phyloP scores from a whole-genome alignment of 2,329 filamentous ascomycete species.

The Epichloe glyceriae region DNA sequence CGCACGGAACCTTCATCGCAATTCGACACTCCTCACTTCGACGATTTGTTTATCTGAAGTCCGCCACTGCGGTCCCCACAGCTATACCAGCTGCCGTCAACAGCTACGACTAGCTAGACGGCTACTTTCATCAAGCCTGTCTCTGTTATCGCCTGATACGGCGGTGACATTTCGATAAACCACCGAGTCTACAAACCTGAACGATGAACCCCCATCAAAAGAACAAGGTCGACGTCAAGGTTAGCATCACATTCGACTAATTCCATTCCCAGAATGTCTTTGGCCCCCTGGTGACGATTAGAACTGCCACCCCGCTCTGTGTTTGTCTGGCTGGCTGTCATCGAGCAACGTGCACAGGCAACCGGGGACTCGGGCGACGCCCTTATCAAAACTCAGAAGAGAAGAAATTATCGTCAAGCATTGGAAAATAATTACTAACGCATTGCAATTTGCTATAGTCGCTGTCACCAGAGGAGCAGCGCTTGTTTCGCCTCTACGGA shows the following conservation, averaged over 20 bases:
- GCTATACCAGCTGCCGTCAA: not conserved
- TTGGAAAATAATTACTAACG: not conserved
- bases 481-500: slow-evolving; percentile 91
- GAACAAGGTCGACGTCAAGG: slow-evolving; percentile 95
- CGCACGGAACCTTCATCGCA: not conserved
- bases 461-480: slow-evolving; percentile 87
- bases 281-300: not conserved
- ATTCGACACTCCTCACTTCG: not conserved
- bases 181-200: not conserved
- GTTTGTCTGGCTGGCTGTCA: not conserved
- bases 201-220: slow-evolving; percentile 93
- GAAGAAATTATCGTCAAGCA: not conserved
- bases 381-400: not conserved
- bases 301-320: not conserved
- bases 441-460: slow-evolving; percentile 40
- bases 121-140: not conserved
- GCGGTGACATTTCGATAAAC: not conserved
- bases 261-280: not conserved
- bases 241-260: slow-evolving; percentile 36
- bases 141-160: not conserved
- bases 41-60: not conserved
- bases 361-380: not conserved
- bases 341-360: not conserved
- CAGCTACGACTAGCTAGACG: not conserved
- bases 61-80: not conserved